Base-by-base conservation (phyloP, 75 land plant genomes). In the Pinus tabuliformis region DNA sequence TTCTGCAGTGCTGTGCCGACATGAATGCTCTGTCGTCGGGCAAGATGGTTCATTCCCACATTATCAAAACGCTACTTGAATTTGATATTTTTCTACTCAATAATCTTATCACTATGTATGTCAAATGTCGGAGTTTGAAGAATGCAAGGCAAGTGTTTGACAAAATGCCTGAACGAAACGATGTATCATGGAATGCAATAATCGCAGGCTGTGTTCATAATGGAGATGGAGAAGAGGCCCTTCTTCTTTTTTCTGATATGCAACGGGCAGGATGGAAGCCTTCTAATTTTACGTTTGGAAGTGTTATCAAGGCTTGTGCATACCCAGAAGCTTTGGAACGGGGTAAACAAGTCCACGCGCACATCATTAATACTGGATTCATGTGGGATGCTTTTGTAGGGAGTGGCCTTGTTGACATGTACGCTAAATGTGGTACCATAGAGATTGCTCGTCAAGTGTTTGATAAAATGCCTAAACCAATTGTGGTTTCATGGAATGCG, bases 351-450 rank as follows among this genome's bases (percentile, higher is more conserved):
- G 72, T 94, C 6, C 94, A 89, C 73, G 90, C 73, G 17, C 68
- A 74, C 58, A 28, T 85, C 56, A 59, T 73, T 12, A 89, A 78
- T 57, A 78, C 77, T 1, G 64, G 68, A 1, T 62, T 80, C 4
- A 16, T 26, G 0, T 28, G 37, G 24, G 84, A 89, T 82, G 84
- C 84, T 57, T 87, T 81, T 65, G 77, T 85, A 78, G 95, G 86
- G 17, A 92, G 84, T 76, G 88, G 93, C 1, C 84, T 95, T 21
- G 74, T 95, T 57, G 90, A 90, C 59, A 84, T 95, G 93, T 95
- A 95, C 68, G 74, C 85, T 1, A 89, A 88, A 58, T 92, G 92
- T 81, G 85, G 90, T 57, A 56, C 70, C 37, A 82, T 86, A 66
- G 76, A n/a, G 5, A 79, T 64, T 76, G 93, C 98, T 24, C 64